Base-by-base conservation (phyloP, 805 yeast genomes). In the Yarrowia phangngaensis region DNA sequence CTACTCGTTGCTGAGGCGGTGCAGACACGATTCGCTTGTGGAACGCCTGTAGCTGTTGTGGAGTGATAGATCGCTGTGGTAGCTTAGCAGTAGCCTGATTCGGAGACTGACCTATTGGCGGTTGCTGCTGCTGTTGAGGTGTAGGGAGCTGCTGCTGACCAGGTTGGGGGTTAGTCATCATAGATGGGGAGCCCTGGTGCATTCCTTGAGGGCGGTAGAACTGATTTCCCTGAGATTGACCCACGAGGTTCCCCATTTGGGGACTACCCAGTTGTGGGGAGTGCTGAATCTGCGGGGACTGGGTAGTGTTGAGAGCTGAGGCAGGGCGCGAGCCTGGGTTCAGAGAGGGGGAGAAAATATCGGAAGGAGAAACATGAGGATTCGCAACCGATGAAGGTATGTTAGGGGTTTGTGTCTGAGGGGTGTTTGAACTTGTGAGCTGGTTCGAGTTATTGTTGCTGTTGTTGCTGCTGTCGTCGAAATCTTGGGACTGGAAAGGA, bases 1-100 rank as follows among this genome's bases (percentile, higher is more conserved):
- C 17, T 22, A 47, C 15, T 8, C 34, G 41, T 14, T 27, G 43
- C 23, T 34, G 31, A 7, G 33, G 52, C 4, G 48, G 34, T 4
- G 35, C 48, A 4, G 48, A 26, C 35, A 15, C 9, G 17, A 30
- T 23, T 4, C 53, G 29, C 29, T 54, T 49, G 26, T 56, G 31
- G 29, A 57, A 51, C 15, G 49, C 50, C 47, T 56, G 57, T 36
- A 54, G 55, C 41, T 58, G 59, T 14, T 55, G 54, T 3, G 54
- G 51, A 4, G 52, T 45, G 50, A 52, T 50, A 3, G 52, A 14
- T 1, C 50, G 47, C 31, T 36, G 45, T 6, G 45, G 45, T 24
- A 26, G 45, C 14, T 38, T 38, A 4, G 45, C 45, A 19, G 45
- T 32, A 1, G 45, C 11, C 32, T 38, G 45, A 8, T 32, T 24